A percentile compares a stretch with the other conserved stretches of the same genome.
These are phyloP conservation scores for Citrullus mucosospermus DNA, from an alignment of 306 rosid genomes.

Conservation along the genomic window DNA sequence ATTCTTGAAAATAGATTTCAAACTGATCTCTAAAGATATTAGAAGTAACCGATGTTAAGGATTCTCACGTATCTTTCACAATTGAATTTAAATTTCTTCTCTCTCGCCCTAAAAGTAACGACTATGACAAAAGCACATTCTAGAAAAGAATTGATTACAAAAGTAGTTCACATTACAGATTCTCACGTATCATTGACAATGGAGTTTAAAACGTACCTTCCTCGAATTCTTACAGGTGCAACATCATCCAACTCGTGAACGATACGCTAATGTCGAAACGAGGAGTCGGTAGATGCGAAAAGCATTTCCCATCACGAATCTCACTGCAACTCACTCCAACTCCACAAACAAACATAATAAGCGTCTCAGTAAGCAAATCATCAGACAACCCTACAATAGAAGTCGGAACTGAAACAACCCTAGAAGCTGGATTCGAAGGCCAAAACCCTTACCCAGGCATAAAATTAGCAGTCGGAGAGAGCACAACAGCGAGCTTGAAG, in stretches of 20 bases:
- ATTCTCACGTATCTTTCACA: background rate
- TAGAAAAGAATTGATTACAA: background rate
- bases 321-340: constrained; percentile 65
- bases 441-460: constrained; percentile 45
- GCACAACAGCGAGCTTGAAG: constrained; percentile 42
- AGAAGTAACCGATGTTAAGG: background rate
- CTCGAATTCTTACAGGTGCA: constrained; percentile 34
- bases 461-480: constrained; percentile 50
- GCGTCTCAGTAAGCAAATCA: constrained; percentile 74
- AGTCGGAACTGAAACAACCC: constrained; percentile 37
- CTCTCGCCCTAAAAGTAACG: background rate
- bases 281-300: constrained; percentile 66
- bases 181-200: background rate
- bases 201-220: background rate
- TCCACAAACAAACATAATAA: constrained; percentile 39
- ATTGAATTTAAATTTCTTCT: background rate
- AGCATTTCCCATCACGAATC: constrained; percentile 81
- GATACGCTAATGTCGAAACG: constrained; percentile 47
- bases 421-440: constrained; percentile 70
- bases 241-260: constrained; percentile 47
- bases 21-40: background rate
- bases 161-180: background rate
- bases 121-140: background rate
- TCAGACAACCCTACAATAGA: constrained; percentile 67
- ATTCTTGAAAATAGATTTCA: background rate